Evolutionary conservation across 2,329 filamentous ascomycete genomes (phyloP).

Genomic region (Xylaria arbuscula): DNA sequence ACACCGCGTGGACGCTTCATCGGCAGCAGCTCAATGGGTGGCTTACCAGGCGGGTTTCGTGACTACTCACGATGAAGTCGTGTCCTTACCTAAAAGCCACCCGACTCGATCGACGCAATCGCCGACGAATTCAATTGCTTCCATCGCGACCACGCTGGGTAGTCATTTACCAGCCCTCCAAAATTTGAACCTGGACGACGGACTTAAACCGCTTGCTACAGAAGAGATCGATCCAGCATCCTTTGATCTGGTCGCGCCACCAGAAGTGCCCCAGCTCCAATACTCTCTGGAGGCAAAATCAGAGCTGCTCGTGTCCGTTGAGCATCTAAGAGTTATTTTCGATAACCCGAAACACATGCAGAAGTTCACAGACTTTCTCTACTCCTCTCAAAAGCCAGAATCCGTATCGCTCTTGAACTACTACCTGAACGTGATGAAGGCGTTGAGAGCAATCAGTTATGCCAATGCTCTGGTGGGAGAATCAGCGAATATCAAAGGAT

Average conservation of each 20-base stretch:
- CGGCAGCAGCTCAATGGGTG: slow-evolving; percentile 32
- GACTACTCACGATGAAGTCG: slow-evolving; percentile 34
- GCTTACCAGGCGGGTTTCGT: slow-evolving; percentile 34
- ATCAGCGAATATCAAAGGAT: slow-evolving; percentile 65
- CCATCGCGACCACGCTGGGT: slow-evolving; percentile 38
- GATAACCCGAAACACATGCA: slow-evolving; percentile 70
- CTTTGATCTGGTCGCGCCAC: slow-evolving; percentile 59
- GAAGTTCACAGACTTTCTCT: slow-evolving; percentile 75
- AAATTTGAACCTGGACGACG: slow-evolving; percentile 46
- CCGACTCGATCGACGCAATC: slow-evolving; percentile 47
- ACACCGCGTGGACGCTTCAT: slow-evolving; percentile 22
- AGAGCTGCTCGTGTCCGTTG: slow-evolving; percentile 72
- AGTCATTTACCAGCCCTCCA: slow-evolving; percentile 43
- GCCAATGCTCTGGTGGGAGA: slow-evolving; percentile 74
- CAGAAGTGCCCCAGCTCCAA: slow-evolving; percentile 48
- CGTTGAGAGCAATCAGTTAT: slow-evolving; percentile 75
- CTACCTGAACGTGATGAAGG: slow-evolving; percentile 78
- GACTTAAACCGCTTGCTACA: slow-evolving; percentile 52
- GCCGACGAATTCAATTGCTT: slow-evolving; percentile 46
- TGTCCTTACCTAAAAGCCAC: slow-evolving; percentile 44
- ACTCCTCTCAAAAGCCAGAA: slow-evolving; percentile 64
- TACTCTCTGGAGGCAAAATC: slow-evolving; percentile 73
- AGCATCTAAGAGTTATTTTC: slow-evolving; percentile 74
- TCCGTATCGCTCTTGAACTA: slow-evolving; percentile 76
- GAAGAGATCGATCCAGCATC: slow-evolving; percentile 54